Evolutionary conservation across 2,329 filamentous ascomycete species (phyloP).

Genomic region (Verticillium isaacii): DNA sequence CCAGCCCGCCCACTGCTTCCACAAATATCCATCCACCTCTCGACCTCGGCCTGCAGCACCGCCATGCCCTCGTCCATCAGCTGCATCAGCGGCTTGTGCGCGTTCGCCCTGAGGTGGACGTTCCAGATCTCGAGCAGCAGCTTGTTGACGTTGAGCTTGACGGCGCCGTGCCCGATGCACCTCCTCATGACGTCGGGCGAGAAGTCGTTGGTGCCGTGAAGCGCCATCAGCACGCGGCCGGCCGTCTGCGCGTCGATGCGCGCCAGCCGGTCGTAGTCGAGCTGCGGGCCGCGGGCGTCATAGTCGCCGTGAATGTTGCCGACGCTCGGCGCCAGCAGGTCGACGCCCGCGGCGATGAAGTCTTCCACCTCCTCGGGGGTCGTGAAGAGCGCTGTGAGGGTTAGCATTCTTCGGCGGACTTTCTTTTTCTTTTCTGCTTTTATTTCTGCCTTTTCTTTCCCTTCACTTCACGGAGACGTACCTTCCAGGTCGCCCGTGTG

Average conservation of each 20-base stretch:
- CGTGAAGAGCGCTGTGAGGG: conserved; percentile 39
- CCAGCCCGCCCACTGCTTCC: conserved; percentile 38
- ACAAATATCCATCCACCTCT: conserved; percentile 43
- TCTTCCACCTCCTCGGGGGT: conserved; percentile 65
- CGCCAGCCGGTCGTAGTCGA: conserved; percentile 51
- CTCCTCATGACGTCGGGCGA: conserved; percentile 35
- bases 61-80: conserved; percentile 40
- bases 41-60: conserved; percentile 33
- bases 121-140: conserved; percentile 41
- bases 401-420: background rate
- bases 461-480: background rate
- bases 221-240: conserved; percentile 38
- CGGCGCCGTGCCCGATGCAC: conserved; percentile 40
- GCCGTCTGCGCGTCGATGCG: conserved; percentile 36
- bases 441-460: too few species aligned
- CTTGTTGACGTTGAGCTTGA: conserved; percentile 48
- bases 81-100: conserved; percentile 27
- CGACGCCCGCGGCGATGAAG: conserved; percentile 67
- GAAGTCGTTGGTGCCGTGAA: conserved; percentile 46
- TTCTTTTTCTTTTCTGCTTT: too few species aligned
- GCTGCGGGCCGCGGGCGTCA: conserved; percentile 55
- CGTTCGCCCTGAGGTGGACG: conserved; percentile 32
- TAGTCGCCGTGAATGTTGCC: conserved; percentile 75
- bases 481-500: conserved; percentile 47
- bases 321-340: conserved; percentile 71